Percentiles rank a stretch among this genome's conserved stretches.
phyloP scores from a whole-genome alignment of 2,329 filamentous ascomycete species.

The Talaromyces islandicus region DNA sequence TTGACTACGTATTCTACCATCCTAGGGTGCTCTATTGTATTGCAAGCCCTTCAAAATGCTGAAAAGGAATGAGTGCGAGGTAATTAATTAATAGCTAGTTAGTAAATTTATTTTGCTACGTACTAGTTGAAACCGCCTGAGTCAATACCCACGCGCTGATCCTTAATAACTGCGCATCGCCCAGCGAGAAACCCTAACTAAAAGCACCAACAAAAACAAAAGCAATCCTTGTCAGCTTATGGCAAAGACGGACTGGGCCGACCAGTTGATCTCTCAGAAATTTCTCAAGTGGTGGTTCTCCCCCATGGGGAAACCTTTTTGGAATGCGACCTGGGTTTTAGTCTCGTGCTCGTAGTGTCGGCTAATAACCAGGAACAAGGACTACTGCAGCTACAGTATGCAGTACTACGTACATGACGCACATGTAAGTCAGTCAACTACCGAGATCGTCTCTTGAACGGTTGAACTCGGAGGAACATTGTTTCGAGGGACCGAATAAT shows the following conservation, averaged over 20 bases:
- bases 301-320: neutral
- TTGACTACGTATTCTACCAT: no score
- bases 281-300: no score
- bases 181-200: neutral
- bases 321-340: neutral
- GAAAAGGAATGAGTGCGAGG: no score
- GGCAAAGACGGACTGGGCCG: no score
- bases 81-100: no score
- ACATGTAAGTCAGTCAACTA: neutral
- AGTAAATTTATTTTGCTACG: no score
- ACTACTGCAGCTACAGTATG: neutral
- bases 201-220: neutral
- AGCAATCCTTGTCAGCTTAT: neutral
- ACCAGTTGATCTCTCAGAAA: no score
- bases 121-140: neutral
- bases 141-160: neutral
- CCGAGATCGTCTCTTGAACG: neutral
- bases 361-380: neutral
- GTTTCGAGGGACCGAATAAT: neutral
- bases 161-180: neutral
- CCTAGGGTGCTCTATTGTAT: neutral
- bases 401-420: neutral
- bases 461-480: neutral
- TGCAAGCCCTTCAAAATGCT: neutral
- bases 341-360: neutral